Evolutionary conservation across 371 early-diverging fungal species (phyloP).

Genomic region (Massospora cicadina): DNA sequence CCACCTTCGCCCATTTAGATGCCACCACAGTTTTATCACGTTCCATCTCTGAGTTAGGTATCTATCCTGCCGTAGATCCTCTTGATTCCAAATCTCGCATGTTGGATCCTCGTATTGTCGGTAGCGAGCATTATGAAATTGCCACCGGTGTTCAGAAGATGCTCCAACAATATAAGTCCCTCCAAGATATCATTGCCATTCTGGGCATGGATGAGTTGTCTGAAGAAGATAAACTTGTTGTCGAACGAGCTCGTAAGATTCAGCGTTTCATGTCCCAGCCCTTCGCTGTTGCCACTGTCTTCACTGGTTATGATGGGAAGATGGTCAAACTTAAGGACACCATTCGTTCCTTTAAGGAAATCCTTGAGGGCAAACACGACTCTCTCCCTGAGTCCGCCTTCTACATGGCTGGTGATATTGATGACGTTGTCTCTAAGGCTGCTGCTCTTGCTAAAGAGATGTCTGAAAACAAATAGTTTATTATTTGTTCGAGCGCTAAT

Average conservation of each 20-base stretch:
- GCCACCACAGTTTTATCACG: slow-evolving; percentile 98
- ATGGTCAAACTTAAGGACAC: slow-evolving; percentile 85
- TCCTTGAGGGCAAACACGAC: slow-evolving; percentile 93
- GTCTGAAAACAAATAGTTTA: slow-evolving; percentile 11
- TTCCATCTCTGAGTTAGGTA: slow-evolving; percentile 95
- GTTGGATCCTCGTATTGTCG: slow-evolving; percentile 92
- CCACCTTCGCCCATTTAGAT: slow-evolving; percentile 96
- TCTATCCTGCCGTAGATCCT: slow-evolving; percentile 98
- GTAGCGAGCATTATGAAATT: slow-evolving; percentile 85
- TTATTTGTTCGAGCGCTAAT: too few relatives aligned
- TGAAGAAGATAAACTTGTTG: slow-evolving; percentile 94
- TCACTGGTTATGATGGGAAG: slow-evolving; percentile 96
- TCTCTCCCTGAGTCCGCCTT: slow-evolving; percentile 89
- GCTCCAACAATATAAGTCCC: slow-evolving; percentile 92
- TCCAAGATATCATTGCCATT: slow-evolving; percentile 97
- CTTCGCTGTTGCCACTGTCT: slow-evolving; percentile 90
- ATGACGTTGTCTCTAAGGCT: slow-evolving; percentile 86
- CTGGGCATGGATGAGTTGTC: slow-evolving; percentile 95
- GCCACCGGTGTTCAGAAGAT: slow-evolving; percentile 92
- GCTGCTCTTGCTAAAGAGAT: slow-evolving; percentile 59
- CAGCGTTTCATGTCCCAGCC: slow-evolving; percentile 97
- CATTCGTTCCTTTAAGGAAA: slow-evolving; percentile 91
- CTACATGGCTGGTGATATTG: slow-evolving; percentile 95
- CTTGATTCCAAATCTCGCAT: slow-evolving; percentile 97
- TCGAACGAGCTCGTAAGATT: slow-evolving; percentile 89